Evolutionary conservation across 2,329 filamentous ascomycete genomes (phyloP).

Genomic region (Herpotrichia juniperi): DNA sequence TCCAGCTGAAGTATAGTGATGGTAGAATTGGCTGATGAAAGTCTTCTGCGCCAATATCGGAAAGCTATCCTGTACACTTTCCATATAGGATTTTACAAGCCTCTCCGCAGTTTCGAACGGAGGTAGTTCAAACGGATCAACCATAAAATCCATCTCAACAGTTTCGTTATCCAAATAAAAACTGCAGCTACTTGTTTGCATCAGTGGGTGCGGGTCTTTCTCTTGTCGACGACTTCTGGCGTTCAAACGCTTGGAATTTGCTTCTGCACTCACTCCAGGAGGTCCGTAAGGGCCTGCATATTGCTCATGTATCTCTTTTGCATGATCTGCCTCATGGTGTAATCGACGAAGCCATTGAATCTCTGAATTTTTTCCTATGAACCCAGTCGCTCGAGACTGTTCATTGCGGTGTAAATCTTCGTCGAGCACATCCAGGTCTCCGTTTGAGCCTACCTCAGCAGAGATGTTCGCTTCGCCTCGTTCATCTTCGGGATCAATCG

Average conservation of each 20-base stretch:
- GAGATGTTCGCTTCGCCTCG: conserved; percentile 27
- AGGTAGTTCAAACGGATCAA: conserved; percentile 33
- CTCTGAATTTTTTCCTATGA: conserved; percentile 29
- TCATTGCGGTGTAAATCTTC: conserved; percentile 30
- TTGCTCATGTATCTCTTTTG: background rate
- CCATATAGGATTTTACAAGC: conserved; percentile 37
- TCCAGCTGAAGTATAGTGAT: conserved; percentile 30
- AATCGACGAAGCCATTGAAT: conserved; percentile 30
- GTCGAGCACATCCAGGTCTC: conserved; percentile 27
- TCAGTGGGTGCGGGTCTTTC: conserved; percentile 8
- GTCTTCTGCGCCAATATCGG: conserved; percentile 36
- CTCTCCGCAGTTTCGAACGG: conserved; percentile 28
- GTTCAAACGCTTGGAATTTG: conserved; percentile 16
- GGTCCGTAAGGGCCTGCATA: conserved; percentile 21
- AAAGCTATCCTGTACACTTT: conserved; percentile 33
- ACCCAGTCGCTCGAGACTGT: conserved; percentile 31
- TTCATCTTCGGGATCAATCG: conserved; percentile 6
- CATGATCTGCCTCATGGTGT: conserved; percentile 13
- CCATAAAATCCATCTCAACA: conserved; percentile 23
- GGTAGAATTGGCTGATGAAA: conserved; percentile 40
- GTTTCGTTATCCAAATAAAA: conserved; percentile 40
- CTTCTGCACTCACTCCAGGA: conserved; percentile 18
- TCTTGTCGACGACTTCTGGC: conserved; percentile 15
- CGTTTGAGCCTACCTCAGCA: conserved; percentile 25
- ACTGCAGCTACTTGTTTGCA: conserved; percentile 25